Conservation (phyloP, 495 filamentous ascomycete genomes). For the Bombardia bombarda region DNA sequence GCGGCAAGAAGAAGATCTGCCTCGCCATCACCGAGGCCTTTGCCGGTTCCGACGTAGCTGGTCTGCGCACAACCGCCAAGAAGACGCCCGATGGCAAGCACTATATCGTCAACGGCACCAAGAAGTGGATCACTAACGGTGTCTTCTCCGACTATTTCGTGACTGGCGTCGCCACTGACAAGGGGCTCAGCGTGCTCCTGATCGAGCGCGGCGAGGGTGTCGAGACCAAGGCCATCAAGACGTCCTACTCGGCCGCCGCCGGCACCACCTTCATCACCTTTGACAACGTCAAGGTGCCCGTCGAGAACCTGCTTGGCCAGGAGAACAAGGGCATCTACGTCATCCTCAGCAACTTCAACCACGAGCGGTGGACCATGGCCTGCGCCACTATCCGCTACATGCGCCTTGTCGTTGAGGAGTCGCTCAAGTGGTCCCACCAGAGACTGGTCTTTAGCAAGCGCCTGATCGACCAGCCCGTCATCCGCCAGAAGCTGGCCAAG, state of each 20-base stretch:
- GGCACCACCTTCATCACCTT: constrained; percentile 77
- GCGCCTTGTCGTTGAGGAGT: constrained; percentile 71
- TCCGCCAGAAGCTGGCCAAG: constrained; percentile 79
- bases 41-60: constrained; percentile 79
- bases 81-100: constrained; percentile 78
- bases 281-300: constrained; percentile 80
- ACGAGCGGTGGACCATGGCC: constrained; percentile 67
- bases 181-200: constrained; percentile 72
- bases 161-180: constrained; percentile 70
- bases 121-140: constrained; percentile 94
- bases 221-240: constrained; percentile 79
- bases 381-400: constrained; percentile 55
- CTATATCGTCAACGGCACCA: constrained; percentile 83
- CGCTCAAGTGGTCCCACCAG: constrained; percentile 84
- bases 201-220: constrained; percentile 62
- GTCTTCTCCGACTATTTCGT: constrained; percentile 81
- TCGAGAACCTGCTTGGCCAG: constrained; percentile 68
- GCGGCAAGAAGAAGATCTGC: constrained; percentile 79
- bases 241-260: constrained; percentile 71
- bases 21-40: constrained; percentile 87
- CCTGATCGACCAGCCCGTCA: constrained; percentile 76
- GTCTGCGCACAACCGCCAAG: constrained; percentile 69
- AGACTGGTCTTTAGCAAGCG: constrained; percentile 79
- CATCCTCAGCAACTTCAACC: constrained; percentile 85
- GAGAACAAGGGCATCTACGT: constrained; percentile 85